Evolutionary conservation across 176 grass and related monocot genomes (phyloP).

Genomic region (Triticum dicoccoides): DNA sequence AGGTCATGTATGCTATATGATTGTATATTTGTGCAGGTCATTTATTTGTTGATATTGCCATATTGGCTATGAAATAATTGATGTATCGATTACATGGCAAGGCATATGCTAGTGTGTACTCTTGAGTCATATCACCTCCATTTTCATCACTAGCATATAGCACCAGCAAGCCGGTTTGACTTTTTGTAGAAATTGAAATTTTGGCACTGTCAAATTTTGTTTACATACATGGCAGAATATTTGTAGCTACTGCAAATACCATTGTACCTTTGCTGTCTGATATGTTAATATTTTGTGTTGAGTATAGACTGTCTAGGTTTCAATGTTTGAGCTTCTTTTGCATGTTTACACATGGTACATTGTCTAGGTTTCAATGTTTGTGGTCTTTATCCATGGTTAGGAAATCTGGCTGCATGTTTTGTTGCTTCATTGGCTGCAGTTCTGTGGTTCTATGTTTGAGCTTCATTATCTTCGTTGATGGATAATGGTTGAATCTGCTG

Average conservation of each 20-base stretch:
- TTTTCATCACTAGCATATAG: neutral
- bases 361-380: neutral
- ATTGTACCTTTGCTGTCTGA: neutral
- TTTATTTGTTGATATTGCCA: neutral
- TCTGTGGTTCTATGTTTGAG: neutral
- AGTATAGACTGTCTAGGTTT: neutral
- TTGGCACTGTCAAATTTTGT: neutral
- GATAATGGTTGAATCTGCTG: neutral
- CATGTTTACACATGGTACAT: neutral
- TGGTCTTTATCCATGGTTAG: neutral
- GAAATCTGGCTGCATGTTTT: neutral
- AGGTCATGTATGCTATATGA: neutral
- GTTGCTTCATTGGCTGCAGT: neutral
- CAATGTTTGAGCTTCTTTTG: neutral
- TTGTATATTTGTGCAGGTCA: neutral
- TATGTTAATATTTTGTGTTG: neutral
- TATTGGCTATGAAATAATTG: neutral
- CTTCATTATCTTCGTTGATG: neutral
- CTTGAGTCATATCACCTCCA: neutral
- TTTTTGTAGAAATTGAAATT: neutral
- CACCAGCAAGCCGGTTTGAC: neutral
- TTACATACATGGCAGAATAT: neutral
- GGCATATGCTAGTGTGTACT: neutral
- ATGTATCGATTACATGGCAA: neutral
- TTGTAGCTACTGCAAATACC: neutral